phyloP scores from a whole-genome alignment of 805 yeast species.

The Candida ipomoeae region DNA sequence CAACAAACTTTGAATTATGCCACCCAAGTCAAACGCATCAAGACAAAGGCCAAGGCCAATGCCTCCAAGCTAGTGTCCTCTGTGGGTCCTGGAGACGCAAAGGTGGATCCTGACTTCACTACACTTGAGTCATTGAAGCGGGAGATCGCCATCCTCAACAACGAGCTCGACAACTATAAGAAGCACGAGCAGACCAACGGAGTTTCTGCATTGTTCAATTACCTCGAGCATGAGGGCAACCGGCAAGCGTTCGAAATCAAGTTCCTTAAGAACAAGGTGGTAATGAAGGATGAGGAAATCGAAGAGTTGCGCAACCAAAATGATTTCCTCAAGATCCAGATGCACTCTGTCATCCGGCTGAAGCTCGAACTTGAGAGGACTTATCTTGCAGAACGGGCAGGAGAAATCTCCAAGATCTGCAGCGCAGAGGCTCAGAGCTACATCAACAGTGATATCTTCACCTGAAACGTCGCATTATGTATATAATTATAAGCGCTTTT shows the following conservation, averaged over 20 bases:
- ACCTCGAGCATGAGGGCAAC: conserved; percentile 28
- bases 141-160: conserved; percentile 30
- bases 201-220: conserved; percentile 26
- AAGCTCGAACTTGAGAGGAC: conserved; percentile 6
- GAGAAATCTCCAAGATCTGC: conserved; percentile 4
- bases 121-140: conserved; percentile 27
- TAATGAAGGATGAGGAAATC: conserved; percentile 18
- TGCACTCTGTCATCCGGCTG: conserved; percentile 3
- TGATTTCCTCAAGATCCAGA: conserved; percentile 8
- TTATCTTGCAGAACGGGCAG: conserved; percentile 5
- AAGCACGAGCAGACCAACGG: conserved; percentile 10
- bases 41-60: conserved; percentile 52
- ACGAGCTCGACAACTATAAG: conserved; percentile 12
- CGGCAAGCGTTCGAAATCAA: conserved; percentile 33
- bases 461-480: neutral
- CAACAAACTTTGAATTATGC: conserved; percentile 75
- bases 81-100: conserved; percentile 32
- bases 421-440: conserved; percentile 5
- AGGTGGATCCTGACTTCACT: conserved; percentile 23
- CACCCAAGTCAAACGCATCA: conserved; percentile 65
- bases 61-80: conserved; percentile 24
- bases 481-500: neutral
- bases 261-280: conserved; percentile 24
- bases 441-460: neutral
- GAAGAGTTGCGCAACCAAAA: conserved; percentile 23